These are phyloP conservation scores for Lagenidium giganteum DNA, from an alignment of 352 stramenopile species.

Conservation along the genomic window DNA sequence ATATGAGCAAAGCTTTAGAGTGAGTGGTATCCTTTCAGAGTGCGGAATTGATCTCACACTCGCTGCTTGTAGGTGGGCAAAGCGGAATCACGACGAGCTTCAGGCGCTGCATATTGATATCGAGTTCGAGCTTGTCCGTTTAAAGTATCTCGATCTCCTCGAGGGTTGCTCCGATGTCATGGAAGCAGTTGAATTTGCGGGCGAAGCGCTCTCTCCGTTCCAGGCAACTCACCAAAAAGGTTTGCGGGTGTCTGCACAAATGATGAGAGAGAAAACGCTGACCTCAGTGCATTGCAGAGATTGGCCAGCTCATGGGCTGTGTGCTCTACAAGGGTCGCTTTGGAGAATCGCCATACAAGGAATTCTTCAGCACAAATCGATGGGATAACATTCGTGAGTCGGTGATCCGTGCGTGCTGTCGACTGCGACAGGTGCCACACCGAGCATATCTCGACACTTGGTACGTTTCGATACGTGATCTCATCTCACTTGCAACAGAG, in stretches of 20 bases:
- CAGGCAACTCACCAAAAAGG: constrained; percentile 55
- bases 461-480: constrained; percentile 18
- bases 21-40: constrained; percentile 29
- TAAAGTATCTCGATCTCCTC: constrained; percentile 78
- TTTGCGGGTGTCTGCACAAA: constrained; percentile 2
- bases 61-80: constrained; percentile 41
- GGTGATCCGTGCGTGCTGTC: constrained; percentile 70
- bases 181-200: constrained; percentile 64
- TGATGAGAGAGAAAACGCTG: background rate
- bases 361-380: constrained; percentile 54
- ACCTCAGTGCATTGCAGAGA: constrained; percentile 24
- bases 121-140: constrained; percentile 78
- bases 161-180: constrained; percentile 59
- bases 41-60: too few relatives aligned
- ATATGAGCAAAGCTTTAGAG: constrained; percentile 63
- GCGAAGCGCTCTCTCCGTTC: constrained; percentile 55
- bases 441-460: constrained; percentile 72
- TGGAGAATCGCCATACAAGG: constrained; percentile 75
- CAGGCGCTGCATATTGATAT: constrained; percentile 52
- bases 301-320: constrained; percentile 76
- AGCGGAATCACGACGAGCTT: constrained; percentile 45
- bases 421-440: constrained; percentile 61
- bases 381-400: constrained; percentile 73
- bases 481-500: background rate
- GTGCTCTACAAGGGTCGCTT: constrained; percentile 73